phyloP scores from a whole-genome alignment of 768 basidiomycete species.

The Candolleomyces eurysporus region DNA sequence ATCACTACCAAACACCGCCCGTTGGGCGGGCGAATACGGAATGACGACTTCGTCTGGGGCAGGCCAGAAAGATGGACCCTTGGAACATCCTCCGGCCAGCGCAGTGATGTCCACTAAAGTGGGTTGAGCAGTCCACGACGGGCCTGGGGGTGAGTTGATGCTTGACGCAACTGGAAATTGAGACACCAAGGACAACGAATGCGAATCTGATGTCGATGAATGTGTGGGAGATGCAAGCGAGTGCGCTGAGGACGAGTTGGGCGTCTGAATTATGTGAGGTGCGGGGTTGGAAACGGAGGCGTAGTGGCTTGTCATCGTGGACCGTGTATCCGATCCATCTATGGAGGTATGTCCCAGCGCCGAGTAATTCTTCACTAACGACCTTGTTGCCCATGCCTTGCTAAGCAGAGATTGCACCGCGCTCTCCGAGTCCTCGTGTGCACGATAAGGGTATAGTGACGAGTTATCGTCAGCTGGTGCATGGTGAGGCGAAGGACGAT shows the following conservation, averaged over 20 bases:
- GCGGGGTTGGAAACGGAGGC: not conserved
- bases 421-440: constrained; percentile 4
- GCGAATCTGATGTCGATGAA: not conserved
- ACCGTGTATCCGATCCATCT: not conserved
- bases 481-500: not conserved
- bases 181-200: not conserved
- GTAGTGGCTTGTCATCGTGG: not conserved
- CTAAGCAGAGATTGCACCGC: constrained; percentile 2
- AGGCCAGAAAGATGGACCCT: not conserved
- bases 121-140: not conserved
- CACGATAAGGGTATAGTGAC: not conserved
- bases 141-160: not conserved
- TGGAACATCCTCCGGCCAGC: not conserved
- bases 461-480: not conserved
- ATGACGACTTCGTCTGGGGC: constrained; percentile 9
- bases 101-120: not conserved
- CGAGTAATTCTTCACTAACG: constrained; percentile 5
- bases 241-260: not conserved
- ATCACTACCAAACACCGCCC: not conserved
- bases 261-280: not conserved
- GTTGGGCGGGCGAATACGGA: constrained; percentile 1
- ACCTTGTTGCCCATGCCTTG: not conserved
- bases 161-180: not conserved
- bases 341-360: not conserved
- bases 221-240: too few species aligned